Evolutionary conservation across 495 filamentous ascomycete species (phyloP).

Genomic region (Apodospora peruviana): DNA sequence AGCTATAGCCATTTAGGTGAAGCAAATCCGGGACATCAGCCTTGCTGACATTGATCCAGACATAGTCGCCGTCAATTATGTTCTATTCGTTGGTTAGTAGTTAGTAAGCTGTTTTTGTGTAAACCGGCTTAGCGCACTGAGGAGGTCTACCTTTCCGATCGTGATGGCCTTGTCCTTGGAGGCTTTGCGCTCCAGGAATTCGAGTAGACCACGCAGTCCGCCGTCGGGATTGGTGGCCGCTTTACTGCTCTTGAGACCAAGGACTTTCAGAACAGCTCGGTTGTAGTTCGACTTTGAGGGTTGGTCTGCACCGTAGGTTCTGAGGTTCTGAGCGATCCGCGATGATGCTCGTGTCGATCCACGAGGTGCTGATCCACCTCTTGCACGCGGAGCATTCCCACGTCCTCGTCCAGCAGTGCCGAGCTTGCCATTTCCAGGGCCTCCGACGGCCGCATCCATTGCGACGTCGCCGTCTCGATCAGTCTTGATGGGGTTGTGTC

Average conservation of each 20-base stretch:
- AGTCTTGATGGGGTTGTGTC: slow-evolving; percentile 37
- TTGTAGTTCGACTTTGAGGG: slow-evolving; percentile 12
- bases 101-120: slow-evolving; percentile 25
- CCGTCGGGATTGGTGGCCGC: slow-evolving; percentile 63
- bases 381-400: slow-evolving; percentile 6
- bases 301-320: slow-evolving; percentile 10
- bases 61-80: slow-evolving; percentile 59
- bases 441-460: slow-evolving; percentile 55
- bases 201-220: slow-evolving; percentile 62
- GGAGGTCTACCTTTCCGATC: slow-evolving; percentile 78
- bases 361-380: neutral
- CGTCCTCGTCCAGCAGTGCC: slow-evolving; percentile 24
- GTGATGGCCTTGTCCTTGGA: slow-evolving; percentile 53
- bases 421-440: slow-evolving; percentile 20
- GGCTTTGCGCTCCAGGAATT: slow-evolving; percentile 79
- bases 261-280: slow-evolving; percentile 47
- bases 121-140: neutral
- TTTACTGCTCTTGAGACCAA: slow-evolving; percentile 73
- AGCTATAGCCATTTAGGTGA: slow-evolving; percentile 57
- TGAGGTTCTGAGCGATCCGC: slow-evolving; percentile 19
- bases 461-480: slow-evolving; percentile 80
- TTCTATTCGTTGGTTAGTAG: slow-evolving; percentile 67
- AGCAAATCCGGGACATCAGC: slow-evolving; percentile 57
- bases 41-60: slow-evolving; percentile 60
- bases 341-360: slow-evolving; percentile 11